Percentiles rank a stretch among this genome's conserved stretches.
These are phyloP conservation scores for Trametes polyzona DNA, from an alignment of 1,284 basidiomycete genomes.

Conservation along the genomic window DNA sequence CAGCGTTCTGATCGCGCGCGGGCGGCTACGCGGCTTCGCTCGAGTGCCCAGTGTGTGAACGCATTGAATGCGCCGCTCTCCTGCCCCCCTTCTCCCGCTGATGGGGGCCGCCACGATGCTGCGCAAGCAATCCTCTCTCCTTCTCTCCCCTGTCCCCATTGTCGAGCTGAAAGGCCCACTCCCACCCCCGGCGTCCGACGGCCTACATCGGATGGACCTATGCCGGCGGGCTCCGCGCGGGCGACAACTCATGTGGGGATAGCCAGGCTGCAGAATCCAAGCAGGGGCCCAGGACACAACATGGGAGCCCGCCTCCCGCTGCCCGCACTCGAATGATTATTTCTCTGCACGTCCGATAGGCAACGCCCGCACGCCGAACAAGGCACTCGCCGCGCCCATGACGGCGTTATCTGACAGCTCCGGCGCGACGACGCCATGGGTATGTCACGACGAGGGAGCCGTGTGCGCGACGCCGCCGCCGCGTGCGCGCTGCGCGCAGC, in stretches of 20 bases:
- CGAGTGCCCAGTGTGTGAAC: slow-evolving; percentile 11
- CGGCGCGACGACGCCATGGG: no score
- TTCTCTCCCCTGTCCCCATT: no score
- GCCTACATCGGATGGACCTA: neutral
- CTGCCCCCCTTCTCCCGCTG: slow-evolving; percentile 20
- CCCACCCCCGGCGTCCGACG: no score
- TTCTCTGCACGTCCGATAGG: neutral
- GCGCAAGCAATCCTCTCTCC: no score
- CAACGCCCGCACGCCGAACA: neutral
- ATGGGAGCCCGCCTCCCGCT: neutral
- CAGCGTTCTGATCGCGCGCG: slow-evolving; percentile 22
- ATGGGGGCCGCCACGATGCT: slow-evolving; percentile 18
- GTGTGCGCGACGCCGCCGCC: no score
- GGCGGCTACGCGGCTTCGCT: neutral
- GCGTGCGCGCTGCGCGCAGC: neutral
- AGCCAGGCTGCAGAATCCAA: no score
- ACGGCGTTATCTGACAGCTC: neutral
- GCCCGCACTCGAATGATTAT: neutral
- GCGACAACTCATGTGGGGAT: no score
- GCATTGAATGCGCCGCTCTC: slow-evolving; percentile 13
- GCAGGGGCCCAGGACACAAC: neutral
- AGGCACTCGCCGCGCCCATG: neutral
- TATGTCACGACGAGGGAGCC: no score
- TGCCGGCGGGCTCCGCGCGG: neutral
- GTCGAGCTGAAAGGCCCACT: no score